A percentile compares a stretch with the other conserved stretches of the same genome.
phyloP scores from a whole-genome alignment of 2,329 filamentous ascomycete genomes.

The Aspergillus ustus region DNA sequence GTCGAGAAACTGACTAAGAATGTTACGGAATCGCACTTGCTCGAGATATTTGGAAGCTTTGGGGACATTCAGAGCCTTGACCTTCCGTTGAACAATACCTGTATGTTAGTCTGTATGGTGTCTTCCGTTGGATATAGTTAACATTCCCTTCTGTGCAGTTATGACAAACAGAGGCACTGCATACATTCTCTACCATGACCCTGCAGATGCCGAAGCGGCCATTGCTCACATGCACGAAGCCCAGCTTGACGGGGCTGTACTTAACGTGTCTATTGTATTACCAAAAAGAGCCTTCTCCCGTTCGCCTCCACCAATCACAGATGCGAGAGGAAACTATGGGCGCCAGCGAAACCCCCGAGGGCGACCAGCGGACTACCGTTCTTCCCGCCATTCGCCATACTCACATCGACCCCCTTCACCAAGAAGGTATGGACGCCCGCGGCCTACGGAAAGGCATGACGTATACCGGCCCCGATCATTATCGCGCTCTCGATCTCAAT shows the following conservation, averaged over 20 bases:
- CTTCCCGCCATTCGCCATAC: conserved; percentile 31
- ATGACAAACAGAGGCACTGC: conserved; percentile 90
- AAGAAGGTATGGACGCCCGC: conserved; percentile 44
- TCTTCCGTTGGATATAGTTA: neutral
- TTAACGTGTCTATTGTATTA: conserved; percentile 87
- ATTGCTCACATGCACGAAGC: conserved; percentile 98
- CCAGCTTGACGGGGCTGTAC: conserved; percentile 80
- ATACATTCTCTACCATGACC: conserved; percentile 81
- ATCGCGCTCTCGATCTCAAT: conserved; percentile 52
- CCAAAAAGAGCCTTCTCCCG: conserved; percentile 81
- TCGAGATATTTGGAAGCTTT: conserved; percentile 90
- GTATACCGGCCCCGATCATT: conserved; percentile 65
- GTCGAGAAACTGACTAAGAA: conserved; percentile 96
- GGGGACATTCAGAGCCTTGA: conserved; percentile 86
- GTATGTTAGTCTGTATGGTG: conserved; percentile 54
- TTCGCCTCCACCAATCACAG: conserved; percentile 73
- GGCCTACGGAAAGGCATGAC: conserved; percentile 54
- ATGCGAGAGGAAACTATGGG: conserved; percentile 64
- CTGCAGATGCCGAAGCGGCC: conserved; percentile 80
- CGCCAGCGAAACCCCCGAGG: conserved; percentile 44
- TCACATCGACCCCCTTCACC: conserved; percentile 41
- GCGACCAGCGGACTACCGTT: conserved; percentile 30
- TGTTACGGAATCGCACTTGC: conserved; percentile 83
- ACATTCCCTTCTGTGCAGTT: conserved; percentile 56
- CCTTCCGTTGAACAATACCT: conserved; percentile 84